These are phyloP conservation scores for Gastrodia elata DNA, from an alignment of 106 monocot genomes.

Conservation along the genomic window DNA sequence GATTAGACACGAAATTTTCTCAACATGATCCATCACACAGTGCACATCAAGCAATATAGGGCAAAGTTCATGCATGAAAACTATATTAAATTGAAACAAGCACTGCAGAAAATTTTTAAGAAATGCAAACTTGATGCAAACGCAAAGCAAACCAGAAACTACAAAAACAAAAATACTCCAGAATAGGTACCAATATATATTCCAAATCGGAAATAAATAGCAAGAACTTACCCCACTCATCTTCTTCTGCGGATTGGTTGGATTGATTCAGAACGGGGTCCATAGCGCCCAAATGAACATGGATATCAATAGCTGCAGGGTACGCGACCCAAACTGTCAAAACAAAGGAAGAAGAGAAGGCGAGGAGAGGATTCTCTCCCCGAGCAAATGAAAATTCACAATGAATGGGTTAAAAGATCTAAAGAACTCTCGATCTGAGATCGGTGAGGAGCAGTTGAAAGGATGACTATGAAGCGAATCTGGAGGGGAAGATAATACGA, in stretches of 20 bases:
- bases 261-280: constrained; percentile 9
- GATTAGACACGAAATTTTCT: neutral
- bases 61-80: neutral
- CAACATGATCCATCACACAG: neutral
- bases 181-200: neutral
- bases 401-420: neutral
- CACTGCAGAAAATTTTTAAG: neutral
- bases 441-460: neutral
- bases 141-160: neutral
- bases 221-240: constrained; percentile 11
- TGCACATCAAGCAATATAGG: neutral
- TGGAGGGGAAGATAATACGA: neutral
- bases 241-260: constrained; percentile 5
- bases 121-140: neutral
- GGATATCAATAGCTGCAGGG: constrained; percentile 7
- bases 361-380: neutral
- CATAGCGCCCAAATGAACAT: constrained; percentile 13
- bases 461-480: neutral
- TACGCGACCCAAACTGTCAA: constrained; percentile 5
- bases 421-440: neutral
- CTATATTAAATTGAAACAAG: neutral
- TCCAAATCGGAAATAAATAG: neutral
- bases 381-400: neutral
- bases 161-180: too few relatives aligned
- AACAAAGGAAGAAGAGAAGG: neutral